These are phyloP conservation scores for Petunia secreta DNA, from an alignment of 257 asterid species.

Conservation along the genomic window DNA sequence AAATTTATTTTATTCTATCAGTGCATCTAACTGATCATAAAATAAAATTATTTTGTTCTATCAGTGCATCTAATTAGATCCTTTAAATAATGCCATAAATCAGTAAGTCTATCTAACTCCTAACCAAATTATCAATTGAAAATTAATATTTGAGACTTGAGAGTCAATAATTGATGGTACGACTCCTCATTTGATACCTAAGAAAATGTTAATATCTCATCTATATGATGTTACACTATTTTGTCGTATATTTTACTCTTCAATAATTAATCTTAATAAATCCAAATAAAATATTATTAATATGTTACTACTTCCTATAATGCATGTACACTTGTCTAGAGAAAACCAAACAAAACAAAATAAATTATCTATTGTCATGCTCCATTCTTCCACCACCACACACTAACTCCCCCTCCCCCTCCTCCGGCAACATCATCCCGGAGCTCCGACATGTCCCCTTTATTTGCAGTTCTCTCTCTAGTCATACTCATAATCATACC, in stretches of 20 bases:
- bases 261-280: not conserved
- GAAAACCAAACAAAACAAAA: not conserved
- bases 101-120: not conserved
- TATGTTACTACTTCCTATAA: not conserved
- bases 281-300: not conserved
- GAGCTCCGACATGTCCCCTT: constrained; percentile 41
- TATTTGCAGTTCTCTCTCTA: constrained; percentile 42
- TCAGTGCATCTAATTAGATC: too few relatives aligned
- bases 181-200: too few relatives aligned
- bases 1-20: too few relatives aligned
- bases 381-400: constrained; percentile 38
- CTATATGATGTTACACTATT: not conserved
- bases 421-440: constrained; percentile 28
- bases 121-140: not conserved
- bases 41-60: too few relatives aligned
- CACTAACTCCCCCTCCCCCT: constrained; percentile 31
- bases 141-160: not conserved
- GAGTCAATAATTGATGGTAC: not conserved
- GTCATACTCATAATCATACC: constrained; percentile 47
- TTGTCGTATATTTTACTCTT: not conserved
- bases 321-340: not conserved
- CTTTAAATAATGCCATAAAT: not conserved
- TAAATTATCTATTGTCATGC: constrained; percentile 22
- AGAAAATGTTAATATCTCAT: not conserved
- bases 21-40: too few relatives aligned